Evolutionary conservation across 768 basidiomycete genomes (phyloP).

Genomic region (Boletus edulis): DNA sequence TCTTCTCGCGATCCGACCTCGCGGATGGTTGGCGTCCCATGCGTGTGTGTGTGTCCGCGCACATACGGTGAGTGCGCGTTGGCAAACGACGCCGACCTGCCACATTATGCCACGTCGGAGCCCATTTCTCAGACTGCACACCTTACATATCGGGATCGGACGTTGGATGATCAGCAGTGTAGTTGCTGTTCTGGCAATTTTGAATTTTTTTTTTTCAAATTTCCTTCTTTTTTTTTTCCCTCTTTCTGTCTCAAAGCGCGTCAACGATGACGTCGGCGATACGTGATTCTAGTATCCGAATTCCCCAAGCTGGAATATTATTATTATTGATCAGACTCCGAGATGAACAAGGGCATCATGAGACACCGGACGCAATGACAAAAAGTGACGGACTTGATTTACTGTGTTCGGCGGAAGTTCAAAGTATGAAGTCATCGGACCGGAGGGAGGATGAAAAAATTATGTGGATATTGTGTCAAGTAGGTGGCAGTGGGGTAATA

Average conservation of each 20-base stretch:
- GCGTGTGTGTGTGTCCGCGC: too few relatives aligned
- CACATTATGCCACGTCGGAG: not conserved
- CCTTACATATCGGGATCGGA: slow-evolving; percentile 19
- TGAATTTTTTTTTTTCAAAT: too few relatives aligned
- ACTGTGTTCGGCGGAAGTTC: slow-evolving; percentile 6
- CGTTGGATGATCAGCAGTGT: slow-evolving; percentile 13
- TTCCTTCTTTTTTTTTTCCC: not conserved
- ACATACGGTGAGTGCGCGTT: too few relatives aligned
- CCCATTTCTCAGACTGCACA: not conserved
- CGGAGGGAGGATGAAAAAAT: slow-evolving; percentile 8
- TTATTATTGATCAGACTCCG: slow-evolving; percentile 23
- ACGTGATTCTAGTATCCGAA: not conserved
- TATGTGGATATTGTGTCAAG: slow-evolving; percentile 1
- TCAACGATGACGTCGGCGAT: slow-evolving; percentile 1
- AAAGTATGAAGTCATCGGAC: slow-evolving; percentile 30
- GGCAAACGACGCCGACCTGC: not conserved
- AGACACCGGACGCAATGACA: not conserved
- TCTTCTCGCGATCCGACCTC: slow-evolving; percentile 17
- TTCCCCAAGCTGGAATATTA: slow-evolving; percentile 13
- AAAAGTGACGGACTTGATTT: too few relatives aligned
- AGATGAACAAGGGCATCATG: slow-evolving; percentile 8
- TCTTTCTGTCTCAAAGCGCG: too few relatives aligned
- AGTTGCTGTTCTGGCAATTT: slow-evolving; percentile 2
- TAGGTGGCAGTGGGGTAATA: slow-evolving; percentile 7
- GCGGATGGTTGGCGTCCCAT: not conserved